Percentiles rank a stretch among this genome's conserved stretches.
Evolutionary conservation across 768 basidiomycete genomes (phyloP).

Genomic region (Leucosporidium creatinivorum): DNA sequence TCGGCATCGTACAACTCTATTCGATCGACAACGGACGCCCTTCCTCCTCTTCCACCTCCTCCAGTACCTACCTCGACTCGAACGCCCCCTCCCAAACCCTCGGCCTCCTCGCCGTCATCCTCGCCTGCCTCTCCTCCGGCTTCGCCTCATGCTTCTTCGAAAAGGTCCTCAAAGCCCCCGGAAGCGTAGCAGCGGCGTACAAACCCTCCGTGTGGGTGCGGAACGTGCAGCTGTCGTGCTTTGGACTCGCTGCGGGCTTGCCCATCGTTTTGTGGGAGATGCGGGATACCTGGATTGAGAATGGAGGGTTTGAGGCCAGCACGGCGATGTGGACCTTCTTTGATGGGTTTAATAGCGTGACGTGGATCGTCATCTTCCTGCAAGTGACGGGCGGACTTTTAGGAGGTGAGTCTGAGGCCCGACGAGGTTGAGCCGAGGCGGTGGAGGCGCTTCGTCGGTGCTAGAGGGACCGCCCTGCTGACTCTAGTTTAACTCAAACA

Average conservation of each 20-base stretch:
- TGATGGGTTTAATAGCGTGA: conserved; percentile 74
- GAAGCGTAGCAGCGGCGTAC: neutral
- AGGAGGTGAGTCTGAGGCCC: conserved; percentile 54
- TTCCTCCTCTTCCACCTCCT: neutral
- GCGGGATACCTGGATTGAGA: neutral
- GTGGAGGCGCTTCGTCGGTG: neutral
- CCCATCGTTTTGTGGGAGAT: conserved; percentile 47
- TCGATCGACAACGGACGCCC: neutral
- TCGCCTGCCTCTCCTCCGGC: conserved; percentile 89
- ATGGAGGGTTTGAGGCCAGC: conserved; percentile 1
- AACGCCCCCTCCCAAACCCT: conserved; percentile 58
- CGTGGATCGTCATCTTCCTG: conserved; percentile 76
- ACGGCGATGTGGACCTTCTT: conserved; percentile 44
- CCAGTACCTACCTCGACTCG: neutral
- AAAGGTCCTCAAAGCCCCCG: conserved; percentile 66
- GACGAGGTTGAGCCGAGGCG: neutral
- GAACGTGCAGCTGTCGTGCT: conserved; percentile 88
- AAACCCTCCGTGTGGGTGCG: conserved; percentile 85
- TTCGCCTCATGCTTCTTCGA: conserved; percentile 95
- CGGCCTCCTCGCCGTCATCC: conserved; percentile 78
- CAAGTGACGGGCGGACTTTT: conserved; percentile 83
- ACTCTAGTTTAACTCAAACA: neutral
- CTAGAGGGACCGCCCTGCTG: neutral
- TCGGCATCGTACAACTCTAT: conserved; percentile 58
- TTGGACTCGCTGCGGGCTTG: conserved; percentile 79